Evolutionary conservation across 164 flowering plant genomes (phyloP).

Genomic region (Chimonanthus praecox): DNA sequence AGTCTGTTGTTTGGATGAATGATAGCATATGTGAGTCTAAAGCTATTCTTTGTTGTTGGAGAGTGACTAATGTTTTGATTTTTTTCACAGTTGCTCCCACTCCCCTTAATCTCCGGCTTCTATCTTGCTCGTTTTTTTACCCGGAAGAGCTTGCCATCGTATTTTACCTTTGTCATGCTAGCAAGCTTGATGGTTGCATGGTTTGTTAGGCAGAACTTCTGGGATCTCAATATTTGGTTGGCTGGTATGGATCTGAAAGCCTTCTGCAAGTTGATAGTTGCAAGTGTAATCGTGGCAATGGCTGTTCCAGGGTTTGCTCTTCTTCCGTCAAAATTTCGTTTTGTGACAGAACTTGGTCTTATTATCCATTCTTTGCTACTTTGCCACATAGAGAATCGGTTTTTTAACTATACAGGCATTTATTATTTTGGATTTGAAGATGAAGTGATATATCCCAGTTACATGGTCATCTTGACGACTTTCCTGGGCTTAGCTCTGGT

Average conservation of each 20-base stretch:
- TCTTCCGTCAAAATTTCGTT: constrained; percentile 64
- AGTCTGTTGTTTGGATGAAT: not conserved
- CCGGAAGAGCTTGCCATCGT: constrained; percentile 80
- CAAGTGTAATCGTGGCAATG: constrained; percentile 72
- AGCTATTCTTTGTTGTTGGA: not conserved
- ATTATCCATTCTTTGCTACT: constrained; percentile 74
- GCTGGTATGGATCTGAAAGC: constrained; percentile 94
- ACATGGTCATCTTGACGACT: constrained; percentile 86
- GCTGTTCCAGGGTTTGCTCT: constrained; percentile 84
- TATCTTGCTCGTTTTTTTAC: constrained; percentile 84
- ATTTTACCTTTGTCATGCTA: constrained; percentile 75
- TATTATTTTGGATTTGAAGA: constrained; percentile 88
- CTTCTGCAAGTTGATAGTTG: constrained; percentile 82
- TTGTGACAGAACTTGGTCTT: constrained; percentile 70
- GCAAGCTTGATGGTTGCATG: constrained; percentile 85
- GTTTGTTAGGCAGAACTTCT: constrained; percentile 91
- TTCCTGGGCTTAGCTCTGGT: constrained; percentile 73
- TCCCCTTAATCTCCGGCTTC: constrained; percentile 81
- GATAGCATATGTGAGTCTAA: not conserved
- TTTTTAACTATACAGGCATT: constrained; percentile 70
- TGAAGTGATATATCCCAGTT: constrained; percentile 95
- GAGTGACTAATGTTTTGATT: constrained; percentile 3
- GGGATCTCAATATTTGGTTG: constrained; percentile 98
- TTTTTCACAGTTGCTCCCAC: constrained; percentile 74
- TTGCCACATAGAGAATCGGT: constrained; percentile 74